Evolutionary conservation across 768 basidiomycete genomes (phyloP), one percentile per base, ranked within the genome.

Genomic region (Fomitopsis serialis): DNA sequence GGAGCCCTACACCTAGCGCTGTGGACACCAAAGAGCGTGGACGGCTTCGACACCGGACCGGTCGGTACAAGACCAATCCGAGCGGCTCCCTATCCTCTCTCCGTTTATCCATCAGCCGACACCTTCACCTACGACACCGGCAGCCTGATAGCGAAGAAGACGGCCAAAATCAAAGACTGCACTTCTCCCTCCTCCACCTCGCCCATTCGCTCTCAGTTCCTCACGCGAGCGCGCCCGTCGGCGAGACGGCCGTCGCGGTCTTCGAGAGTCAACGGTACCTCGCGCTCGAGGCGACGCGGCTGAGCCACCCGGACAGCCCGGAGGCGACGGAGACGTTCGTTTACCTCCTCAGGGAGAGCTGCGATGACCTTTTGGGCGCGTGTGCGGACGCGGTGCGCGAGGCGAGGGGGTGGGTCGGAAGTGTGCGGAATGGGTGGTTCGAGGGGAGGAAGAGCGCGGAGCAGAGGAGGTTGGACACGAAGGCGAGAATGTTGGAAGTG

Each of bases 231-330:
- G 8, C 34, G 34, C 34, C 34, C n/a, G n/a, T n/a, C n/a, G n/a
- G n/a, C 34, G 83, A 88, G 60, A 70, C 75, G 25, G 78, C 78
- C 0, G 88, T 89, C 0, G 88, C 85, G 2, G 80, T 87, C 12
- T 89, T 89, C 54, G 87, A 89, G 69, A 79, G 79, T 2, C 81
- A 87, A 58, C 68, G 79, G 27, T 89, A 88, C 62, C 70, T 88
- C 53, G 79, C 88, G 57, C 69, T 89, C 2, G 87, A 89, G 62
- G 76, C 78, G 25, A 77, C 68, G 29, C 67, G 77, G 36, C 65
- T 83, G 34, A 65, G 69, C 27, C 81, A 85, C 54, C 80, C 80
- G 1, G 64, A 75, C 53, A 68, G 70, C 2, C 73, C 73, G n/a
- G 64, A 65, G 17, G 72, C 77, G 48, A 76, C 77, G 3, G 68